Base-by-base conservation (phyloP, 805 yeast species). In the Hanseniaspora taiwanica region DNA sequence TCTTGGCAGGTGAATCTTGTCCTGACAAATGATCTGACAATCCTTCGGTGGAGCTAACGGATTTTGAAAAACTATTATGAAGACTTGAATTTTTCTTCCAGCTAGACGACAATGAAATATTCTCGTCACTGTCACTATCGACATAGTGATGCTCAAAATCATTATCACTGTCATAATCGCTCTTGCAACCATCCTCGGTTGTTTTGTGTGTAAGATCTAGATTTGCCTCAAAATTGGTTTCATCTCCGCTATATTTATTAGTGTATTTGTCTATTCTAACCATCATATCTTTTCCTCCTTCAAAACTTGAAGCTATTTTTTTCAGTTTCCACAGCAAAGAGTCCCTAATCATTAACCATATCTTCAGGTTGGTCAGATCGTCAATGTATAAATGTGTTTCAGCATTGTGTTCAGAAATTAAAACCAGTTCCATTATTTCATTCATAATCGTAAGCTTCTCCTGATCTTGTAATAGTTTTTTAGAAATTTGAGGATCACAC, bases 261-360 rank as follows among this genome's bases (percentile, higher is more conserved):
- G 12, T 24, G 35, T 40, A 18, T 12, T 29, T 27, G 5, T 17
- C 37, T 7, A 16, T 27, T 18, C 16, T 34, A 12, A 21, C 40
- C 10, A 24, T 23, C 24, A 31, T 16, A 8, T 8, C 13, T 12
- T 20, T 20, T 35, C 29, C 23, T n/a, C 21, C 5, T 24, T 6
- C 14, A 35, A 24, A 19, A 18, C 23, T 13, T 14, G 25, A 25
- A 17, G 42, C 32, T 20, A 45, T 14, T 17, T 39, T 40, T 25
- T 54, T 53, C 41, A 58, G 40, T 40, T 56, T 60, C 62, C 60
- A 58, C 5, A 55, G 39, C 10, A 59, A 37, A 5, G 61, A 50
- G 42, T 59, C 60, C 20, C 59, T 46, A 36, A 59, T 55, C 27
- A 58, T 37, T 16, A 54, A 43, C 63, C 63, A 59, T 8, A 48